A percentile compares a stretch with the other conserved stretches of the same genome.
Conservation (phyloP, 2,329 filamentous ascomycete genomes). For the Karstenula rhodostoma region DNA sequence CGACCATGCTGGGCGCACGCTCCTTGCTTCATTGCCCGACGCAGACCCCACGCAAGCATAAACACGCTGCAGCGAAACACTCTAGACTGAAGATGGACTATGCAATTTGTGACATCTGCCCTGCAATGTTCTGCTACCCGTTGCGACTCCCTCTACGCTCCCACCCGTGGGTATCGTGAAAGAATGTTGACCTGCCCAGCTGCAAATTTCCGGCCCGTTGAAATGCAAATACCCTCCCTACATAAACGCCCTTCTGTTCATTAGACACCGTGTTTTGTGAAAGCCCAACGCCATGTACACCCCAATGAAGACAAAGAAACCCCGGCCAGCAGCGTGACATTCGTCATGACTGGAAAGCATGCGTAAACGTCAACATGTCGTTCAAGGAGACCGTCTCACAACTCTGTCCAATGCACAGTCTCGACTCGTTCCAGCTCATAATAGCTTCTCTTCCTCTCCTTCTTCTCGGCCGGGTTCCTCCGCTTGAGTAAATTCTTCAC, state of each 20-base stretch:
- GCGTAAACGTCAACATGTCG: background rate
- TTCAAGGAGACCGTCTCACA: constrained; percentile 27
- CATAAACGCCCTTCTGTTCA: background rate
- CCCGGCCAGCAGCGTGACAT: background rate
- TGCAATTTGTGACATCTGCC: background rate
- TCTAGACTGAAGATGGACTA: background rate
- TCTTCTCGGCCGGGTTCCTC: constrained; percentile 29
- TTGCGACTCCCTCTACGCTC: background rate
- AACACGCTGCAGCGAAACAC: background rate
- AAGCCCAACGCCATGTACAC: background rate
- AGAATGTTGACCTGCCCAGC: constrained; percentile 8
- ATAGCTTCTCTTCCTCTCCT: constrained; percentile 31
- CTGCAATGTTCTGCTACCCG: background rate
- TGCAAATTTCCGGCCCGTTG: background rate
- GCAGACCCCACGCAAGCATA: background rate
- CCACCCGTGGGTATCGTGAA: constrained; percentile 13
- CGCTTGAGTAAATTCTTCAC: constrained; percentile 42
- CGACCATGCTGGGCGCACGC: background rate
- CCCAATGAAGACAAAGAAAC: background rate
- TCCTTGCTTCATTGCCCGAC: background rate
- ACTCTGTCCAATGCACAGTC: constrained; percentile 48
- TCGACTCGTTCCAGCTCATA: constrained; percentile 43
- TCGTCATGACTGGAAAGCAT: background rate
- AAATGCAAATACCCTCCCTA: background rate
- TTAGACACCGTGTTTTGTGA: background rate